Evolutionary conservation across 2,329 filamentous ascomycete species (phyloP), one percentile per base, ranked within the genome.

Genomic region (Botrytis fragariae): DNA sequence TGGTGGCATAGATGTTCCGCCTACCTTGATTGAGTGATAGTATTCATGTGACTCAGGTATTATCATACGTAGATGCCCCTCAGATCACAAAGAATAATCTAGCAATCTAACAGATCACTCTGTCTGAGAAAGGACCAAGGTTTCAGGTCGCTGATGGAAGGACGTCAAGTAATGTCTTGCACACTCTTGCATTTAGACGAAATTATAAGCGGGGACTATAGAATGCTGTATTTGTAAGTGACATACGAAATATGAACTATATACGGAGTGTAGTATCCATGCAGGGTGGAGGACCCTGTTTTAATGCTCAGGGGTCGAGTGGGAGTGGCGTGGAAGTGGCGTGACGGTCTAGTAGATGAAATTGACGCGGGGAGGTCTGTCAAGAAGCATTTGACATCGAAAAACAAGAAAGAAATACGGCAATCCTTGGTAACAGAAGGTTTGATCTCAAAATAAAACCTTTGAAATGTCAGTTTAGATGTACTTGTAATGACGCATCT

Each of bases 381-480:
- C n/a, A 22, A 10, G 5, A 32, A 29, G 8, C 22, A 68, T 57
- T 42, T 4, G 12, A 10, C 32, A 29, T 16, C 9, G 25, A 42
- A 35, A 10, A 22, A 35, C 29, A 16, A 16, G 25, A 29, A 32
- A 35, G 0, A 8, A 48, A 6, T n/a, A 68, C 10, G 8, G n/a
- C 9, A 57, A n/a, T 32, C 9, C 4, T n/a, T 6, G 1, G 10
- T 6, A 29, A 39, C 20, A 39, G 4, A 29, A 25, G 1, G 6
- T 54, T 29, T 12, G 3, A 14, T 20, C 9, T 18, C 12, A 5
- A 8, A 16, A 1, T 9, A 29, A 16, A 22, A n/a, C 29, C 4
- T 29, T 6, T 2, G 10, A 29, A 29, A 9, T 7, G 3, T 5
- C 1, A 20, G 9, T 42, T 20, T 10, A 7, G 3, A n/a, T n/a